These are phyloP conservation scores for Kwoniella sp. DNA, from an alignment of 768 basidiomycete genomes.

Conservation along the genomic window DNA sequence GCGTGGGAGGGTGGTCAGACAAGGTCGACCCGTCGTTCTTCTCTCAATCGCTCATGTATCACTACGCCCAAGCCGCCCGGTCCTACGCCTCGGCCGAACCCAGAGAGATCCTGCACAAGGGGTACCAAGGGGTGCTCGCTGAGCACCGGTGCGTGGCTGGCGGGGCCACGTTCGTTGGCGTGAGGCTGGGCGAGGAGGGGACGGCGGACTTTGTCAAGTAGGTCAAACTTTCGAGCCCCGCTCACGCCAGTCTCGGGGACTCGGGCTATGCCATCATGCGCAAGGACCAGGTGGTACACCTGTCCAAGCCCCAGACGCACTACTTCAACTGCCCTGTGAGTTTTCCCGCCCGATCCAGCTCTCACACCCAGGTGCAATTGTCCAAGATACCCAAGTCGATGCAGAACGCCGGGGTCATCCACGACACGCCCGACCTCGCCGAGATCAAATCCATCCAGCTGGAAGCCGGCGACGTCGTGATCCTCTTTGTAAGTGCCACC, in stretches of 20 bases:
- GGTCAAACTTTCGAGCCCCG: slow-evolving; percentile 5
- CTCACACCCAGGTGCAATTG: slow-evolving; percentile 20
- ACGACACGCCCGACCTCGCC: slow-evolving; percentile 37
- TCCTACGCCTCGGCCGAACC: slow-evolving; percentile 19
- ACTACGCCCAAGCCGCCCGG: slow-evolving; percentile 46
- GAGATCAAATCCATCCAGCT: slow-evolving; percentile 37
- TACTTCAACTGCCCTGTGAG: slow-evolving; percentile 49
- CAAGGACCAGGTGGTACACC: slow-evolving; percentile 31
- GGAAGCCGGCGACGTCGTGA: slow-evolving; percentile 41
- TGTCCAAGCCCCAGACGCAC: slow-evolving; percentile 41
- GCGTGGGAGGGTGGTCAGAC: slow-evolving; percentile 86
- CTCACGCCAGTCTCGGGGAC: slow-evolving; percentile 43
- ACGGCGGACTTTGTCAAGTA: slow-evolving; percentile 52
- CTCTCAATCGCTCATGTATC: slow-evolving; percentile 85
- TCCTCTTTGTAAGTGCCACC: slow-evolving; percentile 43
- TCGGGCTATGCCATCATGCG: slow-evolving; percentile 48
- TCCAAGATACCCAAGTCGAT: slow-evolving; percentile 22
- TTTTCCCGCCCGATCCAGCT: not conserved
- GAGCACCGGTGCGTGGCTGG: slow-evolving; percentile 45
- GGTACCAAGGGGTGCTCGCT: slow-evolving; percentile 33
- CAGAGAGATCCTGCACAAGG: slow-evolving; percentile 33
- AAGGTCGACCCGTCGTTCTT: slow-evolving; percentile 83
- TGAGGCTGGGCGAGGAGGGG: slow-evolving; percentile 26
- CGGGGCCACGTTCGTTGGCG: slow-evolving; percentile 26
- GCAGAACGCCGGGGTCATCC: slow-evolving; percentile 18